phyloP scores from a whole-genome alignment of 441 rosid genomes.

The Gossypium davidsonii region DNA sequence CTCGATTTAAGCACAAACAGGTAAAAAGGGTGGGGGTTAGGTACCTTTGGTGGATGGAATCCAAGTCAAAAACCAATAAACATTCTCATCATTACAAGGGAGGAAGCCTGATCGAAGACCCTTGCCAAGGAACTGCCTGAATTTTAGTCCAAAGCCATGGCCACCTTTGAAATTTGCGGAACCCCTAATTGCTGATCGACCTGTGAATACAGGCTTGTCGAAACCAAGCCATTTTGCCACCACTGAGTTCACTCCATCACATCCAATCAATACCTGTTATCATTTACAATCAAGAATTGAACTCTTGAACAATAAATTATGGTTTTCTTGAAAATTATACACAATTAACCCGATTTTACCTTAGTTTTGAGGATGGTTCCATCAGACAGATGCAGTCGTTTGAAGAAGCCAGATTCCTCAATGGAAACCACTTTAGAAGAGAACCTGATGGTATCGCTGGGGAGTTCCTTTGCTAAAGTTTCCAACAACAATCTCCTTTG shows the following conservation, averaged over 20 bases:
- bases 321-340: not conserved
- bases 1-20: not conserved
- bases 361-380: conserved; percentile 56
- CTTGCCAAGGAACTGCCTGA: conserved; percentile 38
- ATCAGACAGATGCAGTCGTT: conserved; percentile 57
- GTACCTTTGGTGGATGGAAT: not conserved
- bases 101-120: conserved; percentile 53
- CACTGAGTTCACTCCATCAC: conserved; percentile 72
- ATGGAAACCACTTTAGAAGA: not conserved
- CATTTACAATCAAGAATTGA: not conserved
- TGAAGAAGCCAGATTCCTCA: conserved; percentile 21
- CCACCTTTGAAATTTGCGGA: conserved; percentile 27
- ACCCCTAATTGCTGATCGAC: conserved; percentile 49
- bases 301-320: no score
- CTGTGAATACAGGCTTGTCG: conserved; percentile 31
- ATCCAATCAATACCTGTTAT: conserved; percentile 30
- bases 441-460: conserved; percentile 5
- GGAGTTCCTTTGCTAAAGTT: not conserved
- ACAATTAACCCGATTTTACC: conserved; percentile 28
- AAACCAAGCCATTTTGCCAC: conserved; percentile 68
- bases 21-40: not conserved
- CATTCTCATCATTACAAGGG: conserved; percentile 45
- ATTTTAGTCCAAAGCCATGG: conserved; percentile 41
- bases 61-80: conserved; percentile 49
- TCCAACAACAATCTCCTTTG: not conserved